These are phyloP conservation scores for Vaccinium corymbosum DNA, from an alignment of 148 eudicot genomes.

Conservation along the genomic window DNA sequence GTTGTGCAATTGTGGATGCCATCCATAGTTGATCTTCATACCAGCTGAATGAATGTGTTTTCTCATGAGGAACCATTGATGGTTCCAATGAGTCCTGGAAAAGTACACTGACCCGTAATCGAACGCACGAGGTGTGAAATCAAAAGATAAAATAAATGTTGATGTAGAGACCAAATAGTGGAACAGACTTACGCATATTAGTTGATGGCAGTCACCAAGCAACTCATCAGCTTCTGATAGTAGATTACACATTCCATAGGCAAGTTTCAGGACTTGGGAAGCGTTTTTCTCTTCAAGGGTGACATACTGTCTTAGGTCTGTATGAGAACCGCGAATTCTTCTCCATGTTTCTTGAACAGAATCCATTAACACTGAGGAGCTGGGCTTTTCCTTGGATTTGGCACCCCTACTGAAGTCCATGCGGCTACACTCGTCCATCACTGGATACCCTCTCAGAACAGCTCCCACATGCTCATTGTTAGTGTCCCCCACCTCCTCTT, in stretches of 20 bases:
- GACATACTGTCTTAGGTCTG: conserved; percentile 48
- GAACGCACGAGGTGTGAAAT: conserved; percentile 11
- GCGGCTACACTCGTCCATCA: conserved; percentile 93
- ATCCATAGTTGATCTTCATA: conserved; percentile 64
- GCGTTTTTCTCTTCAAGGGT: conserved; percentile 50
- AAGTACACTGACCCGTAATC: conserved; percentile 10
- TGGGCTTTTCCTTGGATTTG: conserved; percentile 32
- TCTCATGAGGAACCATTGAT: conserved; percentile 40
- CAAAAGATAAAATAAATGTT: not conserved
- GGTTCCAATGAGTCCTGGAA: conserved; percentile 55
- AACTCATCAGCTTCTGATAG: conserved; percentile 76
- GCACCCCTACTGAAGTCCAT: conserved; percentile 53
- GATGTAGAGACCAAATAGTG: conserved; percentile 9
- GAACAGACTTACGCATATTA: conserved; percentile 36
- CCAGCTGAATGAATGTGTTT: conserved; percentile 48
- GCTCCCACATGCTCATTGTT: conserved; percentile 38
- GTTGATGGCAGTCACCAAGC: conserved; percentile 50
- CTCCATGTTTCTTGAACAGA: conserved; percentile 73
- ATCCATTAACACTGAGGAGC: conserved; percentile 24
- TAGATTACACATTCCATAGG: conserved; percentile 55
- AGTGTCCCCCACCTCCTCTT: conserved; percentile 65
- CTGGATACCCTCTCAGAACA: conserved; percentile 51
- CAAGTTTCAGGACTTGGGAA: conserved; percentile 36
- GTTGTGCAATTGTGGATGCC: conserved; percentile 59
- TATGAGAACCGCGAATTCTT: conserved; percentile 40